Conservation (phyloP, 495 filamentous ascomycete genomes). For the Penicillium ochrochloron region DNA sequence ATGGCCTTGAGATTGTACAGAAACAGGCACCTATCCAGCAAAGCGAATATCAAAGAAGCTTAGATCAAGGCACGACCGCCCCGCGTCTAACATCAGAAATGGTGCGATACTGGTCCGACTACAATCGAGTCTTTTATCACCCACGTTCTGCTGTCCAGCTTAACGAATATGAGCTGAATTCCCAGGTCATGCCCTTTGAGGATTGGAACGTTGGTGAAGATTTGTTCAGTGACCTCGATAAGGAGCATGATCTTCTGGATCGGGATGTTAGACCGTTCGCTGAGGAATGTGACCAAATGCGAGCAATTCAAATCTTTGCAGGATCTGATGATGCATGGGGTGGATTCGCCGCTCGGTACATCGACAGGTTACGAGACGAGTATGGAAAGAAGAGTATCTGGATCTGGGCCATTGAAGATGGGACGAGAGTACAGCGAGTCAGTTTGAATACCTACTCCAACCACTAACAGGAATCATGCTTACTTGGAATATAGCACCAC, state of each 20-base stretch:
- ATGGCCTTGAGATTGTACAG: slow-evolving; percentile 70
- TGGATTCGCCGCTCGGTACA: slow-evolving; percentile 78
- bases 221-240: slow-evolving; percentile 78
- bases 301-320: slow-evolving; percentile 82
- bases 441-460: slow-evolving; percentile 19
- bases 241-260: slow-evolving; percentile 86
- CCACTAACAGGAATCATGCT: not conserved
- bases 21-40: slow-evolving; percentile 66
- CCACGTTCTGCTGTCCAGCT: slow-evolving; percentile 86
- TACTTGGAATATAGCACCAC: slow-evolving; percentile 18
- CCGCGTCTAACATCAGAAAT: slow-evolving; percentile 67
- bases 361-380: slow-evolving; percentile 85
- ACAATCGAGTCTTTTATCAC: slow-evolving; percentile 87
- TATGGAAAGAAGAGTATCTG: slow-evolving; percentile 84
- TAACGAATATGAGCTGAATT: slow-evolving; percentile 84
- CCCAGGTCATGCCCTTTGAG: slow-evolving; percentile 80
- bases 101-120: slow-evolving; percentile 96
- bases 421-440: slow-evolving; percentile 62
- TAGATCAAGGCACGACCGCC: slow-evolving; percentile 66
- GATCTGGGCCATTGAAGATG: slow-evolving; percentile 81
- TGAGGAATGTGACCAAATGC: slow-evolving; percentile 92
- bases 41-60: slow-evolving; percentile 74
- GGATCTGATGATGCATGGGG: slow-evolving; percentile 91
- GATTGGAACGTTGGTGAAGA: slow-evolving; percentile 79
- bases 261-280: slow-evolving; percentile 83